Conservation (phyloP, 2,329 filamentous ascomycete species). For the Aureobasidium subglaciale region DNA sequence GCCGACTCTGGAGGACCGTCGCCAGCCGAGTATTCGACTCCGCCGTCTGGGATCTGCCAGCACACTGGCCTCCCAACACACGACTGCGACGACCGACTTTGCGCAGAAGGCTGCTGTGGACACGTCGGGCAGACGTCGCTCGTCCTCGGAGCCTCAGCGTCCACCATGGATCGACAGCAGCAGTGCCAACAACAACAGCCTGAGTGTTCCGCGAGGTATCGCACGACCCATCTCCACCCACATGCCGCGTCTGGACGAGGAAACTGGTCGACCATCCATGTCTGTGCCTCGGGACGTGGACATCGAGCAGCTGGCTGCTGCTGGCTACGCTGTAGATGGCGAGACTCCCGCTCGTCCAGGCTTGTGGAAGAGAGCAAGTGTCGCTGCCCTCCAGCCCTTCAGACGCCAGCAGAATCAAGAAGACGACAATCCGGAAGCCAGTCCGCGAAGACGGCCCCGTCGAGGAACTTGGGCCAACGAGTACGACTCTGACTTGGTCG, state of each 20-base stretch:
- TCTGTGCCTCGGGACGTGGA: background rate
- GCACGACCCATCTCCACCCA: background rate
- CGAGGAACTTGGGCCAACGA: slow-evolving; percentile 30
- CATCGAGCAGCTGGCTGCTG: background rate
- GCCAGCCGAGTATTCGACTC: slow-evolving; percentile 14
- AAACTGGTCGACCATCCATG: background rate
- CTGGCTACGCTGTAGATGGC: background rate
- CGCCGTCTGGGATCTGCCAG: slow-evolving; percentile 11
- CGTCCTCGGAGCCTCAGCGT: slow-evolving; percentile 12
- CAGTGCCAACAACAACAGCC: background rate
- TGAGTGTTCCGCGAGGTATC: background rate
- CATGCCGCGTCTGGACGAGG: slow-evolving; percentile 12
- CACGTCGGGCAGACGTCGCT: slow-evolving; percentile 1
- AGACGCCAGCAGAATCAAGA: background rate
- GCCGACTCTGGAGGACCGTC: slow-evolving; percentile 7
- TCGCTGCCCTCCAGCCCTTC: slow-evolving; percentile 3
- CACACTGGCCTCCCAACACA: background rate
- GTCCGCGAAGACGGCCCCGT: background rate
- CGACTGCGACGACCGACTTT: slow-evolving; percentile 1
- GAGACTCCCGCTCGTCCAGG: background rate
- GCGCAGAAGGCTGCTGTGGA: background rate
- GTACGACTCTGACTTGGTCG: slow-evolving; percentile 57
- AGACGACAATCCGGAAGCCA: background rate
- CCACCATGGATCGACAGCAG: background rate
- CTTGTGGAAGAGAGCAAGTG: slow-evolving; percentile 9